Conservation (phyloP, 441 rosid species). For the Pelargonium cotyledonis region DNA sequence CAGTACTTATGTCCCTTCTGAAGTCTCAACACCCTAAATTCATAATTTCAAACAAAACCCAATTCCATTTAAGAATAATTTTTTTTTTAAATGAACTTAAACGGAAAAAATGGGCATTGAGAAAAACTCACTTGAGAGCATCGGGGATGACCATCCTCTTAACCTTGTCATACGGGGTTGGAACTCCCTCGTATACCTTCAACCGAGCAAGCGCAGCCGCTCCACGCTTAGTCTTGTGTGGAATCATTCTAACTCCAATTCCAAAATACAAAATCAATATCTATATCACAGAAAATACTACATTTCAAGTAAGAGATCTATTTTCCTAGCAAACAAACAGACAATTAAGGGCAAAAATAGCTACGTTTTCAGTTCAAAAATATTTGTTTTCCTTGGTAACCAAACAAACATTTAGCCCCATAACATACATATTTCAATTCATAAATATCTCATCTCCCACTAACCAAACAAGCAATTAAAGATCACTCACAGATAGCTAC, state of each 20-base stretch:
- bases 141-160: background rate
- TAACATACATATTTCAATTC: too few species aligned
- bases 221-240: background rate
- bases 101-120: background rate
- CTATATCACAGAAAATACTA: background rate
- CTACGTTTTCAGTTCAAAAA: too few species aligned
- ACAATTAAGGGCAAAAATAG: too few species aligned
- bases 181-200: background rate
- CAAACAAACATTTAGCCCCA: too few species aligned
- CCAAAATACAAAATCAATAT: background rate
- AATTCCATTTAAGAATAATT: too few species aligned
- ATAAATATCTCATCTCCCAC: too few species aligned
- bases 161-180: background rate
- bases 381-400: too few species aligned
- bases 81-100: too few species aligned
- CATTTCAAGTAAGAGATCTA: too few species aligned
- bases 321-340: too few species aligned
- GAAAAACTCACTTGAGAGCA: background rate
- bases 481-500: too few species aligned
- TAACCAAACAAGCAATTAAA: too few species aligned
- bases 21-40: constrained; percentile 76
- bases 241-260: background rate
- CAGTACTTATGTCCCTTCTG: constrained; percentile 73
- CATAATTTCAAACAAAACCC: constrained; percentile 5
- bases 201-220: background rate